phyloP scores from a whole-genome alignment of 208 protist genomes.

The Leishmania tarentolae region DNA sequence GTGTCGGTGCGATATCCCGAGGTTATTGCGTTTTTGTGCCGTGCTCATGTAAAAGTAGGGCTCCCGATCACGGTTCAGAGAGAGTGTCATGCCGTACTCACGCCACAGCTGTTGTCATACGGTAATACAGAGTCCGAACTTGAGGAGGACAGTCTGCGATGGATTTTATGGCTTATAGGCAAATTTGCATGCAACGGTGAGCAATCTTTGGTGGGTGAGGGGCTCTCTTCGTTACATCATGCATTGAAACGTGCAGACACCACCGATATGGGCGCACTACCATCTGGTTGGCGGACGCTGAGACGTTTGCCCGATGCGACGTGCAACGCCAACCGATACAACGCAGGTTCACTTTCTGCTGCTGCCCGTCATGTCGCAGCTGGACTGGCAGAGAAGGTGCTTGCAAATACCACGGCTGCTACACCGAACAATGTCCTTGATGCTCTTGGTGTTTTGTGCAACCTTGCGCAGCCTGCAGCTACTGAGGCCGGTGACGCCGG shows the following conservation, averaged over 20 bases:
- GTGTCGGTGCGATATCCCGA: constrained; percentile 18
- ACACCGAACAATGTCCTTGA: constrained; percentile 8
- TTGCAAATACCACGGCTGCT: not conserved
- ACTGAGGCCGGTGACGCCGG: too few species aligned
- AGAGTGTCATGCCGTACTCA: constrained; percentile 9
- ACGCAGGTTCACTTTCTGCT: not conserved
- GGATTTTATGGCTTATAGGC: constrained; percentile 20
- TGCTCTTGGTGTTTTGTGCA: constrained; percentile 5
- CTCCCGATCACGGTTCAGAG: constrained; percentile 20
- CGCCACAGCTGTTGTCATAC: constrained; percentile 5
- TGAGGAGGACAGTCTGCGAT: constrained; percentile 14
- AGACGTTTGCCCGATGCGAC: not conserved
- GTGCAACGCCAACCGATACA: not conserved
- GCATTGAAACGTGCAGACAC: not conserved
- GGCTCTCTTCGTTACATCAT: not conserved
- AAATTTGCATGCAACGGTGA: not conserved
- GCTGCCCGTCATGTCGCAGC: not conserved
- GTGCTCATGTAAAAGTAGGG: constrained; percentile 9
- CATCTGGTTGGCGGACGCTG: not conserved
- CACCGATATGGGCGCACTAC: not conserved
- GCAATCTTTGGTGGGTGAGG: not conserved
- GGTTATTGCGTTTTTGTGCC: constrained; percentile 25
- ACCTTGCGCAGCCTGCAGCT: not conserved
- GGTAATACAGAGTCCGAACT: not conserved
- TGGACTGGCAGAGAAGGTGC: constrained; percentile 1